phyloP scores from a whole-genome alignment of 441 rosid species.

The Mallotus japonicus region DNA sequence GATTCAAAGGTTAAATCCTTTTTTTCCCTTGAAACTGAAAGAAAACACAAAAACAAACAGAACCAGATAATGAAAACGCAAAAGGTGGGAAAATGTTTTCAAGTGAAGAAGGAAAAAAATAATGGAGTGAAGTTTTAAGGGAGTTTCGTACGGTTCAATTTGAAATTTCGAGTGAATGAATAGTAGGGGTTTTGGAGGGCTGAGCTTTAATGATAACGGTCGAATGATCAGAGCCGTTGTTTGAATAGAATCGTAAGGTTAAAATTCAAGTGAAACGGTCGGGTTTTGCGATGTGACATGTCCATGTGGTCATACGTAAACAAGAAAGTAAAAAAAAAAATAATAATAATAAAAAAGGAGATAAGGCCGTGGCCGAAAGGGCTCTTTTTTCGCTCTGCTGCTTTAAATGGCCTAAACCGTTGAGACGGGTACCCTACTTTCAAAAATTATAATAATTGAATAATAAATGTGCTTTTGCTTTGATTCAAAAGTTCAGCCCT shows the following conservation, averaged over 20 bases:
- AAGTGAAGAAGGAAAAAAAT: neutral
- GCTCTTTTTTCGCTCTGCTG: neutral
- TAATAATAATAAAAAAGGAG: neutral
- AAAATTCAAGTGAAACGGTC: constrained; percentile 39
- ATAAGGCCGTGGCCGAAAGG: neutral
- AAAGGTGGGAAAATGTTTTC: neutral
- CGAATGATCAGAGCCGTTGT: constrained; percentile 40
- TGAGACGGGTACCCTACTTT: neutral
- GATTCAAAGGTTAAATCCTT: neutral
- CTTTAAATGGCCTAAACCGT: constrained; percentile 23
- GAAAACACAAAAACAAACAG: neutral
- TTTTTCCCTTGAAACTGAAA: neutral
- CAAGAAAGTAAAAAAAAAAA: constrained; percentile 28
- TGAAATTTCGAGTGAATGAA: constrained; percentile 31
- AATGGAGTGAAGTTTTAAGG: neutral
- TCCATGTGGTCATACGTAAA: constrained; percentile 15
- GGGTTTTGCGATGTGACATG: constrained; percentile 24
- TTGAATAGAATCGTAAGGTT: constrained; percentile 39
- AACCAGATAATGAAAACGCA: neutral
- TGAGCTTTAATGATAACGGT: constrained; percentile 43
- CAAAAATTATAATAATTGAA: neutral
- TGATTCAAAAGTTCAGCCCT: neutral
- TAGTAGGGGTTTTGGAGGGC: neutral
- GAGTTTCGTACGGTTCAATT: constrained; percentile 24
- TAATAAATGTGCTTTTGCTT: neutral